Conservation (phyloP, 139 green algal genomes). For the Cymbomonas tetramitiformis region DNA sequence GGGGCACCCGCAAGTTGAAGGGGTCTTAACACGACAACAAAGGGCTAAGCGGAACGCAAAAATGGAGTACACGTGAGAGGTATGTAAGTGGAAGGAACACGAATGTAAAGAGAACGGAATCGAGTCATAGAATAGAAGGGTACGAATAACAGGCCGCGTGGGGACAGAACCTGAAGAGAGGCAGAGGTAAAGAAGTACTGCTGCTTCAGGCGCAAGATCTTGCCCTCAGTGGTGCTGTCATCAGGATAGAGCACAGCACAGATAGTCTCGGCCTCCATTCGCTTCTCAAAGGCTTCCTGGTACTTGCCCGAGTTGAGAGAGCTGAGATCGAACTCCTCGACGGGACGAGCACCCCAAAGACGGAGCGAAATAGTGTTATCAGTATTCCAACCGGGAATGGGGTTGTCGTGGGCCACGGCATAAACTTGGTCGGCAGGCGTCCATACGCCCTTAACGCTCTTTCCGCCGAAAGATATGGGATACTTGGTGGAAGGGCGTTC, state of each 20-base stretch:
- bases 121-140: too few relatives aligned
- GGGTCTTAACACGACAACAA: too few relatives aligned
- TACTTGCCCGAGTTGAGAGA: constrained; percentile 92
- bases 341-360: constrained; percentile 53
- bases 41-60: too few relatives aligned
- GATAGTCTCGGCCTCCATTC: constrained; percentile 74
- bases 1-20: too few relatives aligned
- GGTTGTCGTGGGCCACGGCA: constrained; percentile 92
- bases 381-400: constrained; percentile 91
- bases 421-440: constrained; percentile 33
- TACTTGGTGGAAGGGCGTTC: constrained; percentile 68
- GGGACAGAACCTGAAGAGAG: too few relatives aligned
- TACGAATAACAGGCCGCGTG: too few relatives aligned
- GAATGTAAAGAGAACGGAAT: too few relatives aligned
- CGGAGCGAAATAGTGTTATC: constrained; percentile 95
- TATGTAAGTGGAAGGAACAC: too few relatives aligned
- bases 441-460: constrained; percentile 55
- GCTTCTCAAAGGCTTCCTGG: constrained; percentile 53
- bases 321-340: constrained; percentile 84
- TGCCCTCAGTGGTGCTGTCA: constrained; percentile 88
- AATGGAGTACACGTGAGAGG: too few relatives aligned
- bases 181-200: constrained; percentile 97
- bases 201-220: constrained; percentile 95
- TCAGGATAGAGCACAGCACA: constrained; percentile 93
- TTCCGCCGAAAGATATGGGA: constrained; percentile 77